These are phyloP conservation scores for Coemansia sp. DNA, from an alignment of 192 early-diverging fungal species.

Conservation along the genomic window DNA sequence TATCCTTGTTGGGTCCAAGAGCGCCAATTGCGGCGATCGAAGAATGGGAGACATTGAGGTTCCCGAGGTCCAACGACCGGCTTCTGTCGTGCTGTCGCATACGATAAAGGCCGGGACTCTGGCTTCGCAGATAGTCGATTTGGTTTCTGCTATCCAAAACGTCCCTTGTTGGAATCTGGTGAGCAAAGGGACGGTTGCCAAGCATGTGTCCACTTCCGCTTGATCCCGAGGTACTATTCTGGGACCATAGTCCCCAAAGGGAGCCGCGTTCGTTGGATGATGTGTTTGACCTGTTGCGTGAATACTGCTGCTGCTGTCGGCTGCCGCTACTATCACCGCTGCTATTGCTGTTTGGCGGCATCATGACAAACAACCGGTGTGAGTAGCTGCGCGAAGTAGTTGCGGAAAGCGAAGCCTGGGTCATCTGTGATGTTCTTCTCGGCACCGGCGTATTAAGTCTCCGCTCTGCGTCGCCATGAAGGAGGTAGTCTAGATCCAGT, in stretches of 20 bases:
- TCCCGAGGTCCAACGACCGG: conserved; percentile 33
- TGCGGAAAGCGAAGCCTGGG: conserved; percentile 13
- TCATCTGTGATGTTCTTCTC: neutral
- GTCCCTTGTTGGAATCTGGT: neutral
- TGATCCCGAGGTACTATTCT: neutral
- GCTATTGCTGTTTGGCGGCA: conserved; percentile 11
- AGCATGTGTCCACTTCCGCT: neutral
- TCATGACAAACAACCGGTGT: conserved; percentile 15
- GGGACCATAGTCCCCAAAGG: conserved; percentile 36
- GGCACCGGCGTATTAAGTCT: conserved; percentile 32
- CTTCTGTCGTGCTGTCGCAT: conserved; percentile 26
- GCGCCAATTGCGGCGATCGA: neutral
- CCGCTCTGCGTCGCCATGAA: neutral
- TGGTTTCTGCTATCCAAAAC: neutral
- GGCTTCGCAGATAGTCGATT: neutral
- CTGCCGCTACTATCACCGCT: conserved; percentile 4
- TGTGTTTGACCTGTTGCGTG: conserved; percentile 22
- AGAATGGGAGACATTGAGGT: neutral
- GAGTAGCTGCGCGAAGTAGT: conserved; percentile 12
- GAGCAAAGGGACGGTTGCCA: neutral
- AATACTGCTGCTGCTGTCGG: conserved; percentile 5
- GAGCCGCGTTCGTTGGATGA: conserved; percentile 25
- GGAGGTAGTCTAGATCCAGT: neutral
- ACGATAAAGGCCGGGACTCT: neutral
- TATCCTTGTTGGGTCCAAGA: neutral